Base-by-base conservation (phyloP, 106 monocot species). In the Alisma plantagoaquatica region DNA sequence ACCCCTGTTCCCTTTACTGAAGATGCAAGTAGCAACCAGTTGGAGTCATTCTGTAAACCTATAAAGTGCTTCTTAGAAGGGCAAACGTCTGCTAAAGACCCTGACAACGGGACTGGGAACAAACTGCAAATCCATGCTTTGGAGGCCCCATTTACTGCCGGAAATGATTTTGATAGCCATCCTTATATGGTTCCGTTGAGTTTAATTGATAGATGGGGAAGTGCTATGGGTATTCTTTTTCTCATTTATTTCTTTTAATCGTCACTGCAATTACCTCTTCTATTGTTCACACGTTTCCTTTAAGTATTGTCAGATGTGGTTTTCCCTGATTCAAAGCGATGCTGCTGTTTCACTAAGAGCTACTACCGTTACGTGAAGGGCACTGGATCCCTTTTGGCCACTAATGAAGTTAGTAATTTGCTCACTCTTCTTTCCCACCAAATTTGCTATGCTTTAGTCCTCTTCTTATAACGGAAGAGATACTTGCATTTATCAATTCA, bases 331-430 rank as follows among this genome's bases (percentile, higher is more conserved):
- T 98, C 89, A 2, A 85, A 60, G 18, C 75, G 85, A 16, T 90
- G 96, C 46, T 98, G 98, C 59, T 98, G 98, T 66, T 98, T 98
- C 56, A 98, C 98, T 4, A 98, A 90, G 70, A 90, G 98, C 60
- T 98, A 98, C 43, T 79, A 79, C 62, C 89, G 89, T 28, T 98
- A 85, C 64, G 90, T 98, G 56, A 98, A 96, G 75, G 96, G 96
- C 29, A 96, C 96, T 29, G 96, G 96, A 27, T 96, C 96, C 29
- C 71, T 96, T 53, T 57, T 96, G 38, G 89, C 75, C 23, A 96
- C 88, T 22, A 68, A 63, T 50, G 53, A 81, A 49, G 94, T 96
- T 71, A 58, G 63, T 35, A 46, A 25, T 23, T 19, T 30, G 2
- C 54, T 41, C 33, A 22, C 11, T 54, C 21, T 56, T 46, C 9